Conservation (phyloP, 208 protist species). For the Lotmaria passim region DNA sequence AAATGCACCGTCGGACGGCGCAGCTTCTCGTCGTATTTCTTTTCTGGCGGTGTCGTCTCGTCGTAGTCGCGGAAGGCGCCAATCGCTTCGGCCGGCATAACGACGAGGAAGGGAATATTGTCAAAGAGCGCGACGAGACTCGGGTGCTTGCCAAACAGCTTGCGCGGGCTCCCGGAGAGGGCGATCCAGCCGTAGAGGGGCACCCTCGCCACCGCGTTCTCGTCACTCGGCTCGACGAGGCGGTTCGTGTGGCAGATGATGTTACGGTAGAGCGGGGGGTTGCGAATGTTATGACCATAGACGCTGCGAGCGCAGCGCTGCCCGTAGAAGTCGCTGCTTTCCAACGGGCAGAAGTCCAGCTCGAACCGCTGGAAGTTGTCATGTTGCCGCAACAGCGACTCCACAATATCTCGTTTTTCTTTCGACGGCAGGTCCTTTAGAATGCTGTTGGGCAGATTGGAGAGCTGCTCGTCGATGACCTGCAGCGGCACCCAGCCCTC, state of each 20-base stretch:
- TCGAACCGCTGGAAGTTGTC: slow-evolving; percentile 58
- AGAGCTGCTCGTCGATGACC: slow-evolving; percentile 36
- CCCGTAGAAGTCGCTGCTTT: slow-evolving; percentile 33
- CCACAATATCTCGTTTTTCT: slow-evolving; percentile 31
- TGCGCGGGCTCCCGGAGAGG: slow-evolving; percentile 4
- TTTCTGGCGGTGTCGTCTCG: slow-evolving; percentile 16
- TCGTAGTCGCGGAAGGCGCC: slow-evolving; percentile 43
- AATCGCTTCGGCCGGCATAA: slow-evolving; percentile 35
- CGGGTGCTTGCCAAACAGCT: background rate
- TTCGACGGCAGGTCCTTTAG: slow-evolving; percentile 15
- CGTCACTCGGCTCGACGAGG: slow-evolving; percentile 9
- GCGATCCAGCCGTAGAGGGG: slow-evolving; percentile 44
- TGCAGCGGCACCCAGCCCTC: slow-evolving; percentile 61
- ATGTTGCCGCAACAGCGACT: slow-evolving; percentile 44
- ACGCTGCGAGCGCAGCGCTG: slow-evolving; percentile 43
- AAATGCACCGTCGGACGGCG: slow-evolving; percentile 27
- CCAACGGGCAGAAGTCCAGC: slow-evolving; percentile 38
- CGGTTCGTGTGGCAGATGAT: slow-evolving; percentile 27
- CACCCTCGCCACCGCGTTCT: slow-evolving; percentile 8
- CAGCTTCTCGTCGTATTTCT: slow-evolving; percentile 66
- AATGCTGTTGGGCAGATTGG: background rate
- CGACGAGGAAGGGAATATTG: slow-evolving; percentile 41
- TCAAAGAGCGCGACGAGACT: slow-evolving; percentile 26
- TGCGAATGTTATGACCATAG: slow-evolving; percentile 38
- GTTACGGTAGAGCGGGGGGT: slow-evolving; percentile 25